phyloP scores from a whole-genome alignment of 2,329 filamentous ascomycete genomes.

The Ascochyta viciae-villosae region DNA sequence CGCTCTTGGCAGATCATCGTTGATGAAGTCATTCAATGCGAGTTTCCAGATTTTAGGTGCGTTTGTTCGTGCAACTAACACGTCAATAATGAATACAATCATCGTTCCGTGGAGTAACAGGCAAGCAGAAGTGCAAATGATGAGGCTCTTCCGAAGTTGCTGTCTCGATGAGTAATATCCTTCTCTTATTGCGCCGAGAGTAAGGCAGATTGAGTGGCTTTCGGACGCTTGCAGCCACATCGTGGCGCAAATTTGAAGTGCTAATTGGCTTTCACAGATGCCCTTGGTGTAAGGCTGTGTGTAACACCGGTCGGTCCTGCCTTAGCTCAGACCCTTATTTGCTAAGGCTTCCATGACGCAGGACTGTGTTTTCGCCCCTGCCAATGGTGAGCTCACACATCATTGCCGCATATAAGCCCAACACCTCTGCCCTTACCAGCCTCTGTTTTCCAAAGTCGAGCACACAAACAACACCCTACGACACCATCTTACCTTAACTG shows the following conservation, averaged over 20 bases:
- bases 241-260: background rate
- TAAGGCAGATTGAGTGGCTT: background rate
- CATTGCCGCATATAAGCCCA: slow-evolving; percentile 4
- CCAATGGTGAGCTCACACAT: slow-evolving; percentile 1
- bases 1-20: slow-evolving; percentile 11
- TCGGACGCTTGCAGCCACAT: slow-evolving; percentile 5
- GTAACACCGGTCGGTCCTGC: background rate
- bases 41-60: background rate
- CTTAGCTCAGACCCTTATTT: background rate
- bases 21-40: slow-evolving; percentile 14
- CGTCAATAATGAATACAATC: slow-evolving; percentile 1
- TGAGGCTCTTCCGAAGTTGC: background rate
- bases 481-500: background rate
- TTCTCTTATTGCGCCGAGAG: slow-evolving; percentile 11
- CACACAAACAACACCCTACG: background rate
- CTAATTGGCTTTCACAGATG: slow-evolving; percentile 5
- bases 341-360: slow-evolving; percentile 8
- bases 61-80: slow-evolving; percentile 6
- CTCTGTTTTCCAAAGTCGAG: background rate
- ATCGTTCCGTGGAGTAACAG: background rate
- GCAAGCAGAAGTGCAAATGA: background rate
- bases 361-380: slow-evolving; percentile 11
- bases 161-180: background rate
- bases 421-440: slow-evolving; percentile 2
- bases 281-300: slow-evolving; percentile 11